Evolutionary conservation across 305 asterid species (phyloP), one percentile per base, ranked within the genome.

Genomic region (Solanum hybrid): DNA sequence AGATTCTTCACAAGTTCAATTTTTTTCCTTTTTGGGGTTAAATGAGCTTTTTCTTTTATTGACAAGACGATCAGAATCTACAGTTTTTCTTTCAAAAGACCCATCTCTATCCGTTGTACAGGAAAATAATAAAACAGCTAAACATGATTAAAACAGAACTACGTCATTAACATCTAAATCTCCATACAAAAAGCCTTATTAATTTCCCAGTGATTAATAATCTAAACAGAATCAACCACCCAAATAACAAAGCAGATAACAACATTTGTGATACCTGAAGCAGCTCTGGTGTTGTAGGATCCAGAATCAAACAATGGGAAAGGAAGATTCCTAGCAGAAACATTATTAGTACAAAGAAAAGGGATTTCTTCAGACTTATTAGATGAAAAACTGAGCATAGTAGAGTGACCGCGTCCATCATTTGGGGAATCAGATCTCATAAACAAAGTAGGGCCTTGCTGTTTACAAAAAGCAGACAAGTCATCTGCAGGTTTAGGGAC

Each of bases 381-480:
- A 79, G 98, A 94, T 16, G 99, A 95, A 89, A 97, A 97, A 5
- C 98, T 94, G 10, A 97, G 96, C 99, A 95, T 96, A 37, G 93
- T 93, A 89, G 93, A 97, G 1, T 95, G 96, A 86, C 92, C 95
- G 9, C 90, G 94, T 77, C 91, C 90, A 3, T 92, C 88, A 86
- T 93, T 90, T 92, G 94, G 92, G 6, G 95, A 90, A 93, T 88
- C 94, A 92, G 96, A 96, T 94, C 97, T 93, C 91, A 79, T 46
- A 34, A 29, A 51, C 20, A 46, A 51, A 84, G 9, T 14, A 79
- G 31, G 84, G 38, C 29, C 60, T 36, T 79, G 60, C 35, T 80
- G 66, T 40, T 89, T 82, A 27, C 84, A 40, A 26, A 78, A 34
- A 31, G 79, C 40, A 36, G 37, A 38, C 10, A 42, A 51, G 56